phyloP scores from a whole-genome alignment of 352 stramenopile genomes.

The Pythium monospermum region DNA sequence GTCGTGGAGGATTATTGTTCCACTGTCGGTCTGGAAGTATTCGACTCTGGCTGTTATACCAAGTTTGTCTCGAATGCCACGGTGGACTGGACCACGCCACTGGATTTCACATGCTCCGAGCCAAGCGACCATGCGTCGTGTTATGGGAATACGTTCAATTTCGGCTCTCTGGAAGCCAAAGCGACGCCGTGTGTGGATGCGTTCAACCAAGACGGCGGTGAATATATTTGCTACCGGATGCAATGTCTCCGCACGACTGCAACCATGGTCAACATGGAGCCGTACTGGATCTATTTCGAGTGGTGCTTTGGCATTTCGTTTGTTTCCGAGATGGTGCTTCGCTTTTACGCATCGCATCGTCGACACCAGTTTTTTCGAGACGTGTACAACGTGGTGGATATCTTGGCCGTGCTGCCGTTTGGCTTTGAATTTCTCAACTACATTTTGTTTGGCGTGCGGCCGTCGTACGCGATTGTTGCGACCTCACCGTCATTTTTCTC shows the following conservation, averaged over 20 bases:
- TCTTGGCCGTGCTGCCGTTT: slow-evolving; percentile 61
- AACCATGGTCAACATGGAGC: slow-evolving; percentile 54
- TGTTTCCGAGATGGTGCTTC: slow-evolving; percentile 45
- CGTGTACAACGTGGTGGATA: slow-evolving; percentile 62
- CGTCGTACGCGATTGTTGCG: slow-evolving; percentile 56
- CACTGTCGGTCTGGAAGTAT: slow-evolving; percentile 19
- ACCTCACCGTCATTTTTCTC: slow-evolving; percentile 61
- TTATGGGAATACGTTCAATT: slow-evolving; percentile 50
- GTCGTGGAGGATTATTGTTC: slow-evolving; percentile 57
- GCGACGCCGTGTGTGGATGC: slow-evolving; percentile 26
- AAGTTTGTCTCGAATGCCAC: slow-evolving; percentile 19
- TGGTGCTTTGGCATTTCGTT: slow-evolving; percentile 59
- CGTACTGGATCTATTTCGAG: slow-evolving; percentile 77
- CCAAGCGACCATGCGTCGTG: slow-evolving; percentile 20
- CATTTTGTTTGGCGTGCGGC: slow-evolving; percentile 25
- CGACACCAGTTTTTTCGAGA: slow-evolving; percentile 37
- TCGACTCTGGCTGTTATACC: slow-evolving; percentile 49
- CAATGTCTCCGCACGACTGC: slow-evolving; percentile 31
- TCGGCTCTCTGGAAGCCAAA: slow-evolving; percentile 33
- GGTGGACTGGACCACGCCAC: slow-evolving; percentile 24
- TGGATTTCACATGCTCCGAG: slow-evolving; percentile 43
- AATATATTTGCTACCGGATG: slow-evolving; percentile 44
- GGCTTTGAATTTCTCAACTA: slow-evolving; percentile 41
- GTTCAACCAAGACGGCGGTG: slow-evolving; percentile 25
- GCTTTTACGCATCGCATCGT: slow-evolving; percentile 45